phyloP scores from a whole-genome alignment of 352 stramenopile species.

The Globisporangium radiosum region DNA sequence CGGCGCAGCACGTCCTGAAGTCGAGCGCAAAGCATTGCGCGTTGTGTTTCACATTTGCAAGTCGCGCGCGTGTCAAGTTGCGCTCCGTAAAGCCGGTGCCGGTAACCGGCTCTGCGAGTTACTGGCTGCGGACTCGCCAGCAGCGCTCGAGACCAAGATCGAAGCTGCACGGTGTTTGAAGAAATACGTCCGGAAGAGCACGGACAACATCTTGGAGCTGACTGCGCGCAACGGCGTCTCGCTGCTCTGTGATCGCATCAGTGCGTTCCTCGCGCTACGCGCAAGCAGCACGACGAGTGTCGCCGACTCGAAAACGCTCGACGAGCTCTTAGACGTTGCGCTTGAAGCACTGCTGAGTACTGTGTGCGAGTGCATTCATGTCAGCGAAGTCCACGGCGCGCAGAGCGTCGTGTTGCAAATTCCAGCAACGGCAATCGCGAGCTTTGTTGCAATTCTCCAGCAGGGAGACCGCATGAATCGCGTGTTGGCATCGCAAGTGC shows the following conservation, averaged over 20 bases:
- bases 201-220: constrained; percentile 65
- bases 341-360: constrained; percentile 73
- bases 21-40: constrained; percentile 63
- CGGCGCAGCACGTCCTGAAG: constrained; percentile 33
- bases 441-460: constrained; percentile 57
- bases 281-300: constrained; percentile 7
- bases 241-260: constrained; percentile 45
- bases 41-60: constrained; percentile 74
- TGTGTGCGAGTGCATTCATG: constrained; percentile 68
- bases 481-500: constrained; percentile 65
- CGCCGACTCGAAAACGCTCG: constrained; percentile 1
- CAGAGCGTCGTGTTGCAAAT: constrained; percentile 42
- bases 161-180: constrained; percentile 70
- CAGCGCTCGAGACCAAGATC: constrained; percentile 46
- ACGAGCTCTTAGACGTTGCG: constrained; percentile 57
- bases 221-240: constrained; percentile 42
- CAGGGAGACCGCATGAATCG: constrained; percentile 51
- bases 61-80: constrained; percentile 55
- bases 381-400: constrained; percentile 28
- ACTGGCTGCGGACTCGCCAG: constrained; percentile 38
- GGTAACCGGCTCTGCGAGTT: constrained; percentile 50
- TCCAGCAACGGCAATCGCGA: constrained; percentile 41
- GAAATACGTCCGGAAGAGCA: constrained; percentile 66
- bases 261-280: constrained; percentile 50
- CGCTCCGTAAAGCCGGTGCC: constrained; percentile 51